Conservation (phyloP, 352 stramenopile species). For the Phytophthora megakarya region DNA sequence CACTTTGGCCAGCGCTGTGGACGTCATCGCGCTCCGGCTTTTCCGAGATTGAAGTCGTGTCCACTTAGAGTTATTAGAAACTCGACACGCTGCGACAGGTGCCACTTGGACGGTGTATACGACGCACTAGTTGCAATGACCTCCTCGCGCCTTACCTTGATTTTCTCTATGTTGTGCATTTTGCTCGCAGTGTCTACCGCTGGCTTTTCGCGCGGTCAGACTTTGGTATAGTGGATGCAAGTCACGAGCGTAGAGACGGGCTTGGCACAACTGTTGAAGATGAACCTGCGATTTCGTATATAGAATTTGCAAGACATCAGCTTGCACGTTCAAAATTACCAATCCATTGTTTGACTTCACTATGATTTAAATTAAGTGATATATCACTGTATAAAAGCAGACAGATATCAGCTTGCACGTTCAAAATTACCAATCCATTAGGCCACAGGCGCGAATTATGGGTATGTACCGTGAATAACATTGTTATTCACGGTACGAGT, state of each 20-base stretch:
- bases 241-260: not conserved
- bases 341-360: too few species aligned
- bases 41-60: slow-evolving; percentile 16
- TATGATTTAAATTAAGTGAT: too few species aligned
- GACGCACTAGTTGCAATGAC: too few species aligned
- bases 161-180: slow-evolving; percentile 34
- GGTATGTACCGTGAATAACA: too few species aligned
- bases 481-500: too few species aligned
- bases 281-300: not conserved
- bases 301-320: not conserved
- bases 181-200: slow-evolving; percentile 18
- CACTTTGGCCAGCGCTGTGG: slow-evolving; percentile 22
- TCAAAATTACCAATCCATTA: too few species aligned
- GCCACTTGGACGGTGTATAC: slow-evolving; percentile 4
- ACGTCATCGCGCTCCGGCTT: not conserved
- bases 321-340: too few species aligned
- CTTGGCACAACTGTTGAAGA: not conserved
- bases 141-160: slow-evolving; percentile 5
- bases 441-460: too few species aligned
- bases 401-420: too few species aligned
- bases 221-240: slow-evolving; percentile 6
- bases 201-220: slow-evolving; percentile 20
- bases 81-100: slow-evolving; percentile 25
- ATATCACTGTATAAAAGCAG: too few species aligned
- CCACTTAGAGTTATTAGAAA: slow-evolving; percentile 13